Conservation (phyloP, 1,139 yeast species). For the Diutina mesorugosa region DNA sequence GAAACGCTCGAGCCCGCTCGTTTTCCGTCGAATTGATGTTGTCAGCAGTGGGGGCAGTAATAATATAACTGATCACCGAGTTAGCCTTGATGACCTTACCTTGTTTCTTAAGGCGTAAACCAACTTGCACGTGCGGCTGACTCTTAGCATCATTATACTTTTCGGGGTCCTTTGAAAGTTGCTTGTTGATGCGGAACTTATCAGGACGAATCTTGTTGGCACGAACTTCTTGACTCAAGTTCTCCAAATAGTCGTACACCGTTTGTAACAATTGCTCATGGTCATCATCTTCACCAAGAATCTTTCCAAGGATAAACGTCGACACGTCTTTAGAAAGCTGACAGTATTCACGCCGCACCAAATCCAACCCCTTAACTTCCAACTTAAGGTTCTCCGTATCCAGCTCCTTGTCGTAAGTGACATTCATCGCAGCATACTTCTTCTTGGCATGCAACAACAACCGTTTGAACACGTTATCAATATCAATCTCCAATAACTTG, state of each 20-base stretch:
- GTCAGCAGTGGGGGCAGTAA: constrained; percentile 27
- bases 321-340: constrained; percentile 86
- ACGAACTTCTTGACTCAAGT: constrained; percentile 43
- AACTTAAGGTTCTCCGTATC: constrained; percentile 41
- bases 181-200: constrained; percentile 63
- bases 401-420: constrained; percentile 32
- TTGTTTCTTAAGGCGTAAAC: constrained; percentile 59
- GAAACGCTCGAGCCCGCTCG: constrained; percentile 69
- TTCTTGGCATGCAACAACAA: constrained; percentile 88
- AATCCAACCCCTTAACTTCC: constrained; percentile 93
- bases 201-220: constrained; percentile 49
- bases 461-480: constrained; percentile 83
- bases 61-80: constrained; percentile 77
- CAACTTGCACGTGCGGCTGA: constrained; percentile 93
- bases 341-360: constrained; percentile 95
- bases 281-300: constrained; percentile 56
- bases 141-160: constrained; percentile 66
- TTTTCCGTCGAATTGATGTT: constrained; percentile 32
- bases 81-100: constrained; percentile 87
- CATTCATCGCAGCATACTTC: constrained; percentile 89
- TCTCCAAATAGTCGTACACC: constrained; percentile 62
- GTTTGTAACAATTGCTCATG: constrained; percentile 67
- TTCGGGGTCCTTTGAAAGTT: constrained; percentile 60
- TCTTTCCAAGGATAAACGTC: constrained; percentile 55
- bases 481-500: constrained; percentile 79